phyloP scores from a whole-genome alignment of 164 flowering plant species.

The Cinnamomum micranthum region DNA sequence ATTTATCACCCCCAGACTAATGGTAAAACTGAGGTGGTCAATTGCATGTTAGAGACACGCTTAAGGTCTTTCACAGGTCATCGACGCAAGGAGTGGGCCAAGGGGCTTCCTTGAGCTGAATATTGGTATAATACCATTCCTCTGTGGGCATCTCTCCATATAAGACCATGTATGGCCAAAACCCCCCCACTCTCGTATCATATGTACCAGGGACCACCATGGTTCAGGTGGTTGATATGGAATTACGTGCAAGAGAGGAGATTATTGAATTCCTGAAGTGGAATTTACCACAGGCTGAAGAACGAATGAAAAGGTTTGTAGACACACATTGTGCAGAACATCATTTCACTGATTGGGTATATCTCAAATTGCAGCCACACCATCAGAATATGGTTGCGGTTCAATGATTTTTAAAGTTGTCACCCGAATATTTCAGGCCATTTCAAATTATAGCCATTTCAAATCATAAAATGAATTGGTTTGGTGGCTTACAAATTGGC shows the following conservation, averaged over 20 bases:
- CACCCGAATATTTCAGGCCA: neutral
- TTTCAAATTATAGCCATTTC: too few relatives aligned
- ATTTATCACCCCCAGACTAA: neutral
- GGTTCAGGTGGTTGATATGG: neutral
- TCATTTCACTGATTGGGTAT: neutral
- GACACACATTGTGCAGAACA: neutral
- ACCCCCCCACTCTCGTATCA: neutral
- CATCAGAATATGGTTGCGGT: neutral
- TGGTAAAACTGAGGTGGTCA: neutral
- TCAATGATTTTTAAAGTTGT: neutral
- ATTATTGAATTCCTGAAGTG: neutral
- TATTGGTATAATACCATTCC: neutral
- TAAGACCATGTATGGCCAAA: neutral
- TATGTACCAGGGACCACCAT: neutral
- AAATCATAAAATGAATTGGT: neutral
- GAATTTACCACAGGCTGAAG: neutral
- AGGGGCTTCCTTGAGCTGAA: constrained; percentile 1
- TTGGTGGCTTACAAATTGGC: neutral
- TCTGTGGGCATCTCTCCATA: too few relatives aligned
- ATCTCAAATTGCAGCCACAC: neutral
- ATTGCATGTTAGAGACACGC: neutral
- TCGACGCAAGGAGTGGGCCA: neutral
- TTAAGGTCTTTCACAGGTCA: neutral
- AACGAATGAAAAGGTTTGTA: too few relatives aligned
- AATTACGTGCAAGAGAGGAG: neutral